Evolutionary conservation across 2,329 filamentous ascomycete genomes (phyloP).

Genomic region (Exophiala phaeomuriformis): DNA sequence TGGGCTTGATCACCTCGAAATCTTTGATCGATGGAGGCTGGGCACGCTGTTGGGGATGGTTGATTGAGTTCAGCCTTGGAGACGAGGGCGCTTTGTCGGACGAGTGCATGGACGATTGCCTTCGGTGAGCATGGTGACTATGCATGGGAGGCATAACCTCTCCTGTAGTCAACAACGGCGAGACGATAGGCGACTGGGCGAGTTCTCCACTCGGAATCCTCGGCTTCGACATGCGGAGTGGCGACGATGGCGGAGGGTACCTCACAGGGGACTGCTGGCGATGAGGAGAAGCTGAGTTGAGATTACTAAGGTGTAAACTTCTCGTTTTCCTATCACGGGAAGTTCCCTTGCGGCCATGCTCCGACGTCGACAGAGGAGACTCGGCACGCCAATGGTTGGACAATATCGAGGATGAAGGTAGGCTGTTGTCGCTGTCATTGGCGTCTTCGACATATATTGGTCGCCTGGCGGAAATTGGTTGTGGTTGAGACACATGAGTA

Average conservation of each 20-base stretch:
- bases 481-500: conserved; percentile 51
- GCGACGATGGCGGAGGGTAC: conserved; percentile 67
- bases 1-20: conserved; percentile 98
- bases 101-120: conserved; percentile 84
- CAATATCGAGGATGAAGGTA: conserved; percentile 69
- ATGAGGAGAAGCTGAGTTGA: conserved; percentile 60
- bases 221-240: conserved; percentile 76
- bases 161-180: conserved; percentile 73
- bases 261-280: conserved; percentile 86
- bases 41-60: conserved; percentile 76
- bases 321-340: conserved; percentile 76
- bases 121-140: conserved; percentile 56
- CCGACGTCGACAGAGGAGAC: conserved; percentile 67
- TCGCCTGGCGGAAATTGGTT: conserved; percentile 60
- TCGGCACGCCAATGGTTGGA: conserved; percentile 69
- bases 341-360: conserved; percentile 70
- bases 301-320: conserved; percentile 73
- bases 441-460: conserved; percentile 76
- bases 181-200: conserved; percentile 68
- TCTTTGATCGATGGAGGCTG: conserved; percentile 96
- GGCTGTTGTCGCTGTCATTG: conserved; percentile 80
- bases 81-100: conserved; percentile 72
- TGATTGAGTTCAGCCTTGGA: conserved; percentile 65
- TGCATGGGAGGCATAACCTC: conserved; percentile 51
- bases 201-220: conserved; percentile 53